These are phyloP conservation scores for Boletus tomentosulus DNA, from an alignment of 768 basidiomycete genomes.

Conservation along the genomic window DNA sequence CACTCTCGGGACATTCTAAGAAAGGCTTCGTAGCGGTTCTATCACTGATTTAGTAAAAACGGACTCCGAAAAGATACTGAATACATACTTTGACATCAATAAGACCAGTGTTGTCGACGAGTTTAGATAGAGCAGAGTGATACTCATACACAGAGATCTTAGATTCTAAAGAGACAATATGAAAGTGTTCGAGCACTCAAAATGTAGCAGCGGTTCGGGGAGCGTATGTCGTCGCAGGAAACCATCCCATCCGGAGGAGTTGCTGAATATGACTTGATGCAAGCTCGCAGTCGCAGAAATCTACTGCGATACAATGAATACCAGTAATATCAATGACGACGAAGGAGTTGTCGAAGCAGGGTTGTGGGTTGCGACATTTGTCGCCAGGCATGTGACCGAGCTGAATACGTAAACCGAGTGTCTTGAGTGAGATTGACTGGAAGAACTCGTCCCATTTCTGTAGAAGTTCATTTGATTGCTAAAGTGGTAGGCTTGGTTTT, in stretches of 20 bases:
- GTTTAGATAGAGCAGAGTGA: background rate
- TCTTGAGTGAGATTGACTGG: too few species aligned
- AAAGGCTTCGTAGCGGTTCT: background rate
- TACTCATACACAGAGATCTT: background rate
- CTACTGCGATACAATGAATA: background rate
- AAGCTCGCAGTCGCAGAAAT: background rate
- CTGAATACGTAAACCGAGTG: too few species aligned
- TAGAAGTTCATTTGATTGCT: too few species aligned
- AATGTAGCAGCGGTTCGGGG: background rate
- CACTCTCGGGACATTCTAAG: background rate
- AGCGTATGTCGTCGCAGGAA: background rate
- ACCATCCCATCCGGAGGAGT: background rate
- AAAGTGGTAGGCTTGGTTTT: too few species aligned
- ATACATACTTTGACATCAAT: background rate
- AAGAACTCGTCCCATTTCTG: too few species aligned
- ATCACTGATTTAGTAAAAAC: background rate
- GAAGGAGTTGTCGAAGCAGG: background rate
- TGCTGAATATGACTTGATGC: background rate
- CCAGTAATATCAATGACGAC: background rate
- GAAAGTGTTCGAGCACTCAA: background rate
- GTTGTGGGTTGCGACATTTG: background rate
- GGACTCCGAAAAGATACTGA: too few species aligned
- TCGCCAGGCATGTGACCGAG: too few species aligned
- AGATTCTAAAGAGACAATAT: background rate
- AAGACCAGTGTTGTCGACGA: background rate